These are phyloP conservation scores for Alternaria longipes DNA, from an alignment of 2,329 filamentous ascomycete species.

Conservation along the genomic window DNA sequence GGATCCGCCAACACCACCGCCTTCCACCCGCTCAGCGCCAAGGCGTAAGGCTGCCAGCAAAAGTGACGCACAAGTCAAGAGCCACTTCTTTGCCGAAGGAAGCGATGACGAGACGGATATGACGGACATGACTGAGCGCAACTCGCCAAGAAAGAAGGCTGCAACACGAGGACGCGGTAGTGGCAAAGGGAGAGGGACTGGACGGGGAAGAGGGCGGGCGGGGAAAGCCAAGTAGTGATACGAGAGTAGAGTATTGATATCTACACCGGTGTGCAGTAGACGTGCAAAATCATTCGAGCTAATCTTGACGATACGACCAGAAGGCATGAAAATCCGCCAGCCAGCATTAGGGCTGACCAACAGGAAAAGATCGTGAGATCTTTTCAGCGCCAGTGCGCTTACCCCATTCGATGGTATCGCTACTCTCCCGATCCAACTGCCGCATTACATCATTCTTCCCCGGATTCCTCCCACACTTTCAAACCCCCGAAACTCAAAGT, in stretches of 20 bases:
- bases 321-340: not conserved
- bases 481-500: not conserved
- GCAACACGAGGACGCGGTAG: slow-evolving; percentile 7
- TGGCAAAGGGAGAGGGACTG: slow-evolving; percentile 17
- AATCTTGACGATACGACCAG: slow-evolving; percentile 1
- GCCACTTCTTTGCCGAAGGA: slow-evolving; percentile 44
- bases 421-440: not conserved
- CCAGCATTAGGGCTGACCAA: slow-evolving; percentile 1
- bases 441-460: slow-evolving; percentile 6
- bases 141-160: slow-evolving; percentile 30
- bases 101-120: slow-evolving; percentile 48
- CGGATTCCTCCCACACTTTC: not conserved
- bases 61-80: slow-evolving; percentile 43
- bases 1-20: slow-evolving; percentile 14
- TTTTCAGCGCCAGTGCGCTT: not conserved
- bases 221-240: slow-evolving; percentile 12
- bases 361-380: not conserved
- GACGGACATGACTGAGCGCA: slow-evolving; percentile 34
- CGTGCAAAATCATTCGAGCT: slow-evolving; percentile 9
- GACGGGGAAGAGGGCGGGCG: slow-evolving; percentile 17
- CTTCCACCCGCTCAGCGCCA: slow-evolving; percentile 25
- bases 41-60: slow-evolving; percentile 40
- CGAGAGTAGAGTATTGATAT: not conserved
- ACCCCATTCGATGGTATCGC: not conserved
- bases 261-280: not conserved